Percentiles rank a stretch among this genome's conserved stretches.
phyloP scores from a whole-genome alignment of 2,329 filamentous ascomycete genomes.

The Ophiocordyceps camponoti-rufipedis region DNA sequence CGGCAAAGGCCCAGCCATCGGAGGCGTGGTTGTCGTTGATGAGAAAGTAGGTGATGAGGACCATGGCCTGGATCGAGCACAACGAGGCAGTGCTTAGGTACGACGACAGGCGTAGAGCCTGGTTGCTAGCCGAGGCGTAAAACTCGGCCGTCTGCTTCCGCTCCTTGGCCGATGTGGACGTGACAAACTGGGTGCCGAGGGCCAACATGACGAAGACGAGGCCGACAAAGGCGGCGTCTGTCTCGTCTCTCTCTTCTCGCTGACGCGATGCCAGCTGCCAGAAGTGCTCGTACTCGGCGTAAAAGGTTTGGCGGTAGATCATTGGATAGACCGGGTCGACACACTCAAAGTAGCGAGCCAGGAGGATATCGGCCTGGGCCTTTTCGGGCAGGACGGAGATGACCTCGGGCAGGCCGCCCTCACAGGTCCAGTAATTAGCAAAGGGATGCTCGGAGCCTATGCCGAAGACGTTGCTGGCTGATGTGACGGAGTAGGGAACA shows the following conservation, averaged over 20 bases:
- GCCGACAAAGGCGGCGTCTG: constrained; percentile 52
- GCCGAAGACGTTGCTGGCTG: constrained; percentile 64
- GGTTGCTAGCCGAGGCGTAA: constrained; percentile 63
- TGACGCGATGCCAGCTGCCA: constrained; percentile 37
- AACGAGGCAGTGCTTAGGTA: constrained; percentile 61
- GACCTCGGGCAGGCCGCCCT: constrained; percentile 57
- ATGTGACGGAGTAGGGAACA: constrained; percentile 51
- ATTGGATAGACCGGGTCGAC: constrained; percentile 72
- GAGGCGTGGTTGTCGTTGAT: constrained; percentile 77
- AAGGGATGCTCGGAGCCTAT: constrained; percentile 64
- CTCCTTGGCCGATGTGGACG: constrained; percentile 36
- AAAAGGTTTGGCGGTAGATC: constrained; percentile 58
- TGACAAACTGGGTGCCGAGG: constrained; percentile 61
- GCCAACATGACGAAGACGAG: constrained; percentile 63
- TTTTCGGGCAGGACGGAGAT: constrained; percentile 60
- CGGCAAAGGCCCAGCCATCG: constrained; percentile 68
- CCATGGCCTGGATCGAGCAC: constrained; percentile 61
- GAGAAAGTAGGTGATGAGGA: constrained; percentile 62
- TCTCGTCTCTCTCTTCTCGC: constrained; percentile 16
- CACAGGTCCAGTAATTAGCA: constrained; percentile 71
- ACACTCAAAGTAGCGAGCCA: constrained; percentile 45
- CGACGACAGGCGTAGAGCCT: constrained; percentile 55
- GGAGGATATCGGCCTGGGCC: constrained; percentile 53
- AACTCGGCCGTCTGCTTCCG: constrained; percentile 64
- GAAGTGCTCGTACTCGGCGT: constrained; percentile 62